A percentile compares a stretch with the other conserved stretches of the same genome.
phyloP scores from a whole-genome alignment of 2,329 filamentous ascomycete genomes.

The Nannizziopsis arthrosporioides region DNA sequence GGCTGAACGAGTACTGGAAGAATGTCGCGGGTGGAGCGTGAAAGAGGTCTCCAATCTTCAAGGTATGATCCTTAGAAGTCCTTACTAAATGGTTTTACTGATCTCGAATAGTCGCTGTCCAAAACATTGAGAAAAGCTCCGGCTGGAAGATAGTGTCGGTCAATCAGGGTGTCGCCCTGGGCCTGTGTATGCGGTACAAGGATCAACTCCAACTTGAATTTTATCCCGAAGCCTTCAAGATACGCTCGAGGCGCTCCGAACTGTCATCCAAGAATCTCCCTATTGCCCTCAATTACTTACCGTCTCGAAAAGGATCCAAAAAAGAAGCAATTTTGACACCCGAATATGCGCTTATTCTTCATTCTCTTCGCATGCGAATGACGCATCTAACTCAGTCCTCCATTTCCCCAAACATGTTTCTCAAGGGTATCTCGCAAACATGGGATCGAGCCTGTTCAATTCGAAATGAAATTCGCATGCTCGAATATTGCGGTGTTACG shows the following conservation, averaged over 20 bases:
- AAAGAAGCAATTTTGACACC: slow-evolving; percentile 22
- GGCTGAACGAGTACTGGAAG: slow-evolving; percentile 72
- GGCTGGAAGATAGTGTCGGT: slow-evolving; percentile 37
- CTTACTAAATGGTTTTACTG: background rate
- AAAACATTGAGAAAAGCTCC: slow-evolving; percentile 30
- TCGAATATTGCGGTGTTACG: slow-evolving; percentile 37
- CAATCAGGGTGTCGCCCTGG: slow-evolving; percentile 23
- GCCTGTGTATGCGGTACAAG: slow-evolving; percentile 34
- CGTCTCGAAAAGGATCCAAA: slow-evolving; percentile 13
- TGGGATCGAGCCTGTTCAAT: slow-evolving; percentile 33
- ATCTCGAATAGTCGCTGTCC: slow-evolving; percentile 26
- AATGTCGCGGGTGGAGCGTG: slow-evolving; percentile 79
- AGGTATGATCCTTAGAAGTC: slow-evolving; percentile 40
- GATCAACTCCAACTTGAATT: slow-evolving; percentile 34
- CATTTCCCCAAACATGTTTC: slow-evolving; percentile 28
- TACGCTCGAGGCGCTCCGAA: slow-evolving; percentile 15
- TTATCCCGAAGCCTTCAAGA: slow-evolving; percentile 28
- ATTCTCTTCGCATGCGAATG: slow-evolving; percentile 31
- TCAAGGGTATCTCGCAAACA: slow-evolving; percentile 33
- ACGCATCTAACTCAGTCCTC: slow-evolving; percentile 27
- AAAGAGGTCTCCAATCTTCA: slow-evolving; percentile 70
- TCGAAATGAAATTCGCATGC: slow-evolving; percentile 35
- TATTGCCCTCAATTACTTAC: slow-evolving; percentile 27
- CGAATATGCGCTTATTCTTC: slow-evolving; percentile 32
- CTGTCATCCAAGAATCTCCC: slow-evolving; percentile 18